Conservation (phyloP, 2,329 filamentous ascomycete genomes). For the Ilyonectria mors-panacis region DNA sequence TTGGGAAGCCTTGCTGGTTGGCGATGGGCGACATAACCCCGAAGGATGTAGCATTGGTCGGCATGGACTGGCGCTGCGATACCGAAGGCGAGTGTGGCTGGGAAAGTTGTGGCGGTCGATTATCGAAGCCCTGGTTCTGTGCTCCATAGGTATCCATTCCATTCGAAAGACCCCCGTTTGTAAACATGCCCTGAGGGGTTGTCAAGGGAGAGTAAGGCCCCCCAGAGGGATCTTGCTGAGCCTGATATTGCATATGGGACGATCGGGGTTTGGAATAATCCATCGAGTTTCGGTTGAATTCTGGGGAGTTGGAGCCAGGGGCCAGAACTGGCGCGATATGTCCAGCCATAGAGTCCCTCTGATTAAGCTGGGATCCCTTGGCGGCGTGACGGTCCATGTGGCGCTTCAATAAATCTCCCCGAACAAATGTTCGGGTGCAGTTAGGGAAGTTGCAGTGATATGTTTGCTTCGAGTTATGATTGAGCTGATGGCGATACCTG, state of each 20-base stretch:
- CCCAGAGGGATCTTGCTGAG: conserved; percentile 60
- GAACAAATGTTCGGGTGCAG: conserved; percentile 91
- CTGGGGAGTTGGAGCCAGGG: conserved; percentile 62
- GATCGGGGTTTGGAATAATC: conserved; percentile 58
- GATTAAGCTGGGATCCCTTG: conserved; percentile 82
- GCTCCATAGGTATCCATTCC: conserved; percentile 60
- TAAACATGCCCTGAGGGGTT: conserved; percentile 56
- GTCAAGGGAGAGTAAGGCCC: conserved; percentile 64
- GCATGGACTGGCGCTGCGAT: conserved; percentile 62
- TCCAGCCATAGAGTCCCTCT: conserved; percentile 71
- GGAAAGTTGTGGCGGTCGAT: conserved; percentile 44
- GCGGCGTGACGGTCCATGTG: conserved; percentile 87
- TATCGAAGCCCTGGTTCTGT: conserved; percentile 56
- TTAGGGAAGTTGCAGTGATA: conserved; percentile 94
- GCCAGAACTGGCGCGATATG: conserved; percentile 58
- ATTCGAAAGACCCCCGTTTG: conserved; percentile 43
- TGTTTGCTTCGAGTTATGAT: conserved; percentile 95
- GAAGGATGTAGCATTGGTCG: conserved; percentile 64
- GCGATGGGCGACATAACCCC: conserved; percentile 68
- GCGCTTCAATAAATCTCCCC: conserved; percentile 91
- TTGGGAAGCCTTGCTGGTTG: conserved; percentile 64
- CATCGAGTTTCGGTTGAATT: conserved; percentile 59
- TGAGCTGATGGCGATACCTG: conserved; percentile 91
- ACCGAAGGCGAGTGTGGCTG: conserved; percentile 56
- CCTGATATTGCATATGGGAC: conserved; percentile 61